Base-by-base conservation (phyloP, 306 rosid genomes). In the Castanea sativa region DNA sequence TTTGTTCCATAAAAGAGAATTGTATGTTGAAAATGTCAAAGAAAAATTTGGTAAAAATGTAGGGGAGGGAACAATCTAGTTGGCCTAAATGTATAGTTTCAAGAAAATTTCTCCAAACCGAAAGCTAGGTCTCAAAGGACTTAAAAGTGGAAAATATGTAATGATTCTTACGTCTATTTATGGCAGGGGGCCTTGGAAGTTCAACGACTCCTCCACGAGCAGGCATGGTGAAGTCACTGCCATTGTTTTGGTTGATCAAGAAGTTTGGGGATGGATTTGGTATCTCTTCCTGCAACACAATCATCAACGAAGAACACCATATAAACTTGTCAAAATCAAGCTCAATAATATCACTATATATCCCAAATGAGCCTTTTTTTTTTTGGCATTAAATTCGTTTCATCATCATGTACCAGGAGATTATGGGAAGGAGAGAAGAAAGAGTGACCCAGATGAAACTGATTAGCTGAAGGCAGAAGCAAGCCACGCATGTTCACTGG, bases 401-500 rank as follows among this genome's bases (percentile, higher is more conserved):
- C 35, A 25, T 60, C 32, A 21, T 27, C 70, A 16, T 58, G 55
- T 89, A 93, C 98, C 92, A 91, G 80, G 76, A 90, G 84, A 81
- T 88, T 92, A 72, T 92, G 97, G 73, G 97, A 57, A 7, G 97
- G 92, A 71, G 91, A 79, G 89, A 89, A 91, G 85, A 91, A 90
- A 78, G 98, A 90, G 88, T 94, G 97, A 12, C 89, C 88, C 57
- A 91, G 85, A 86, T 94, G 97, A 82, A 92, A 92, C 78, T 94
- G 98, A 77, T 89, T 88, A 3, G 97, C 38, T 4, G 97, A 85
- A n/a, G 97, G 97, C 78, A 94, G 82, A 80, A 94, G 97, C 85
- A 92, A 71, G 19, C 86, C 98, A 1, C 98, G 90, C 94, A 94
- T 88, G 92, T 92, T 94, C 56, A 94, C 97, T 1, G 98, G 98